Percentiles rank a stretch among this genome's conserved stretches.
phyloP scores from a whole-genome alignment of 176 grass and related monocot species.

The Microstegium vimineum region DNA sequence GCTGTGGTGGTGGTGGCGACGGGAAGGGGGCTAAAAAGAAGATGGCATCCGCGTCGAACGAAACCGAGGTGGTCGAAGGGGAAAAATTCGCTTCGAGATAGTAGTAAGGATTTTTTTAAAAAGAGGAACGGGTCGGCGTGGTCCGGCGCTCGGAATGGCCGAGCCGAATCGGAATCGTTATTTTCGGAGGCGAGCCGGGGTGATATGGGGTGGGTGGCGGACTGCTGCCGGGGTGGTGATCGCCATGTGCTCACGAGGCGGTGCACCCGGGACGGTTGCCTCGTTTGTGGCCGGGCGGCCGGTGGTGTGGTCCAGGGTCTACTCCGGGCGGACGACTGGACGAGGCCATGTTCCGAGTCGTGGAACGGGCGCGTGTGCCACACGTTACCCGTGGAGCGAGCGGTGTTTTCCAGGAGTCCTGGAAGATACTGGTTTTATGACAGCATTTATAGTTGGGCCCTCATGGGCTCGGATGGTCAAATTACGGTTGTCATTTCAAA shows the following conservation, averaged over 20 bases:
- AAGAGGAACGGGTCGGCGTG: slow-evolving; percentile 3
- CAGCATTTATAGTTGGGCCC: too few relatives aligned
- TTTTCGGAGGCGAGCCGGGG: slow-evolving; percentile 1
- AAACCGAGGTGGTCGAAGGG: slow-evolving; percentile 23
- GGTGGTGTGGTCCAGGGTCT: not conserved
- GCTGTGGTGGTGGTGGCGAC: not conserved
- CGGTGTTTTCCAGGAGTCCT: not conserved
- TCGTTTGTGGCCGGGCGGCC: not conserved
- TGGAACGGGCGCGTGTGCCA: slow-evolving; percentile 21
- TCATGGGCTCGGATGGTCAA: too few relatives aligned
- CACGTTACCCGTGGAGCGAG: not conserved
- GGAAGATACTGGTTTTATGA: not conserved
- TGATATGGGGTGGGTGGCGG: not conserved
- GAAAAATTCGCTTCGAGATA: not conserved
- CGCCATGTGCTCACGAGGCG: slow-evolving; percentile 32
- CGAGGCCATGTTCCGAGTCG: not conserved
- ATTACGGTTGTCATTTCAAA: too few relatives aligned
- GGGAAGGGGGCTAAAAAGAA: not conserved
- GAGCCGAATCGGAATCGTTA: not conserved
- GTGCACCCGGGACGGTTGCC: slow-evolving; percentile 3
- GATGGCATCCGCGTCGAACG: slow-evolving; percentile 36
- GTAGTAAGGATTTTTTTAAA: slow-evolving; percentile 7
- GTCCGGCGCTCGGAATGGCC: not conserved
- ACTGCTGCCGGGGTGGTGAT: not conserved
- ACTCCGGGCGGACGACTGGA: not conserved